phyloP scores from a whole-genome alignment of 2,329 filamentous ascomycete species.

The Truncatella angustata region DNA sequence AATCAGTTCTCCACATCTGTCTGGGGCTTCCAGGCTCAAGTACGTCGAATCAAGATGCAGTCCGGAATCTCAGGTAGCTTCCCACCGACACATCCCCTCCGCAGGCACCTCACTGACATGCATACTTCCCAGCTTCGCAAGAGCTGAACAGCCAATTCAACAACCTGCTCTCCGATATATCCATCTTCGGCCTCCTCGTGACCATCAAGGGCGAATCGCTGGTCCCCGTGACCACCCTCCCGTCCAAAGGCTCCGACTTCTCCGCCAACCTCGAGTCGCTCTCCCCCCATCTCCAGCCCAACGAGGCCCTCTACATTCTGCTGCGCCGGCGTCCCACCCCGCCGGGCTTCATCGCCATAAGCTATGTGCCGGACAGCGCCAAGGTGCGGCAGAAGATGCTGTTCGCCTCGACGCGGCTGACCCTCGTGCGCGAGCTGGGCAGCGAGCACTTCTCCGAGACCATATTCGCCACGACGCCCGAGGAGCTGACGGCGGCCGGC shows the following conservation, averaged over 20 bases:
- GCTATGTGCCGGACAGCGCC: slow-evolving; percentile 76
- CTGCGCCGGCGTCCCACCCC: slow-evolving; percentile 63
- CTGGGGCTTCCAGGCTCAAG: not conserved
- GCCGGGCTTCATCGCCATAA: slow-evolving; percentile 66
- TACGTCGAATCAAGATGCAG: slow-evolving; percentile 59
- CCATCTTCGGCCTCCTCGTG: slow-evolving; percentile 68
- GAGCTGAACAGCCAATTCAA: slow-evolving; percentile 76
- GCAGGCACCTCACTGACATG: not conserved
- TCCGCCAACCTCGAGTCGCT: slow-evolving; percentile 62
- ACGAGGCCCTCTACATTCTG: slow-evolving; percentile 71
- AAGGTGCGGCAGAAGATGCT: slow-evolving; percentile 85
- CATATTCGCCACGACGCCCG: slow-evolving; percentile 67
- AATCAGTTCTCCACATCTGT: too few relatives aligned
- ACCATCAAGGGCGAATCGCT: slow-evolving; percentile 70
- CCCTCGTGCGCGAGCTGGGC: slow-evolving; percentile 73
- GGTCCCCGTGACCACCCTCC: slow-evolving; percentile 55
- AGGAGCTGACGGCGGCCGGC: slow-evolving; percentile 67
- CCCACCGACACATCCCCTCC: not conserved
- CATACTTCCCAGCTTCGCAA: slow-evolving; percentile 58
- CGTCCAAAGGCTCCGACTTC: slow-evolving; percentile 56
- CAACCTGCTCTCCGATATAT: slow-evolving; percentile 58
- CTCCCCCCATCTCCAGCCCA: slow-evolving; percentile 60
- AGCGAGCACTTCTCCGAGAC: slow-evolving; percentile 76
- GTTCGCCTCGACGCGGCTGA: slow-evolving; percentile 74
- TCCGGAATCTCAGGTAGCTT: slow-evolving; percentile 70